Base-by-base conservation (phyloP, 352 stramenopile species). In the Phytophthora tubulina region DNA sequence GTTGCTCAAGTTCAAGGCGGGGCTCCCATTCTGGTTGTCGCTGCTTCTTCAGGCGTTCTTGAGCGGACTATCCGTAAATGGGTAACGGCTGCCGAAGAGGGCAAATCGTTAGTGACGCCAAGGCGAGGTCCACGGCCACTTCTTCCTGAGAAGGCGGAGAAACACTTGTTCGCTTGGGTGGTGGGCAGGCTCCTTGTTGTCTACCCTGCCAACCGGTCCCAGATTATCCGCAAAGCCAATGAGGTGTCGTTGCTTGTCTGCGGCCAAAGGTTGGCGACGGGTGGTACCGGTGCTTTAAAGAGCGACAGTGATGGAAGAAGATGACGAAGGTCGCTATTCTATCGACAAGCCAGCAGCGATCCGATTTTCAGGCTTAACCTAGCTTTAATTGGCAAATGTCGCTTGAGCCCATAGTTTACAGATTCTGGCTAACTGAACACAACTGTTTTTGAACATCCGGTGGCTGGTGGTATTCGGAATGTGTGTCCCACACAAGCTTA, bases 221-320 rank as follows among this genome's bases (percentile, higher is more conserved):
- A 59, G 9, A 67, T 82, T n/a, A 10, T 78, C 9, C 35, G n/a
- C 0, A 75, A 79, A 30, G 63, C 45, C 0, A 61, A 67, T 3
- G 52, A 62, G 21, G 59, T 74, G 3, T 4, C 42, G 2, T 5
- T 38, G 38, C 36, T 64, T n/a, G 15, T 63, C 3, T 5, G 53
- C 11, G 15, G 55, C 3, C 35, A 55, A 5, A 52, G 42, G n/a
- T 71, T 33, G 42, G 42, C 3, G 44, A 59, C 1, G 21, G 63
- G 52, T 79, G 75, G 64, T 79, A 79, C 39, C 32, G 57, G 3
- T 62, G 70, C 3, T 79, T 75, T 27, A n/a, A 60, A 5, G 35
- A 61, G 31, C 75, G 61, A 0, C 55, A 44, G 15, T 68, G 30
- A 41, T 61, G 27, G 30, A 46, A 14, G 49, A 60, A 49, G 42